Evolutionary conservation across 768 basidiomycete genomes (phyloP).

Genomic region (Boletus speciosus): DNA sequence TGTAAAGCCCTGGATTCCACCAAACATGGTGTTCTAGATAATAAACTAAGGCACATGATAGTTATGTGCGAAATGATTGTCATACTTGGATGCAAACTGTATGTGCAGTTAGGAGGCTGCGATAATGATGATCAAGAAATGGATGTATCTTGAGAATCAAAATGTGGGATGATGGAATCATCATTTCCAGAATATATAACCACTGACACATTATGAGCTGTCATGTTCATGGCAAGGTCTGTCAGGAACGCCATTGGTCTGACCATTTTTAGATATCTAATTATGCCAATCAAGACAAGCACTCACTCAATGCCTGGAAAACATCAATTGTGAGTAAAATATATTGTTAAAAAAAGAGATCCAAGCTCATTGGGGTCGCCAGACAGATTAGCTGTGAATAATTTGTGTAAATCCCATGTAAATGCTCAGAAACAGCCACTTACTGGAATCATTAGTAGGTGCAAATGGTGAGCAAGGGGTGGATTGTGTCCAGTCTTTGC

Average conservation of each 20-base stretch:
- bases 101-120: no score
- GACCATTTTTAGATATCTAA: background rate
- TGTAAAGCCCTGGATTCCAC: no score
- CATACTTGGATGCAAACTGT: no score
- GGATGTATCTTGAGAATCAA: conserved; percentile 55
- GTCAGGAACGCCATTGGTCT: conserved; percentile 63
- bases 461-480: no score
- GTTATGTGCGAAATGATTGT: no score
- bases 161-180: conserved; percentile 59
- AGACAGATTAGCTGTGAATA: conserved; percentile 5
- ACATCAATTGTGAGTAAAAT: background rate
- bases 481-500: no score
- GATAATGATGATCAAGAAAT: no score
- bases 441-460: no score
- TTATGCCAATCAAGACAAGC: background rate
- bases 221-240: conserved; percentile 59
- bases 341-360: background rate
- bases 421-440: background rate
- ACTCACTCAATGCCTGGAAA: conserved; percentile 35
- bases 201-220: conserved; percentile 44
- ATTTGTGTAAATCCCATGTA: background rate
- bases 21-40: no score
- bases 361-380: conserved; percentile 33
- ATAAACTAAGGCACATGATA: no score
- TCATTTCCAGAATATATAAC: conserved; percentile 69